These are phyloP conservation scores for Chlamydomonas sphaeroides DNA, from an alignment of 139 green algal species.

Conservation along the genomic window DNA sequence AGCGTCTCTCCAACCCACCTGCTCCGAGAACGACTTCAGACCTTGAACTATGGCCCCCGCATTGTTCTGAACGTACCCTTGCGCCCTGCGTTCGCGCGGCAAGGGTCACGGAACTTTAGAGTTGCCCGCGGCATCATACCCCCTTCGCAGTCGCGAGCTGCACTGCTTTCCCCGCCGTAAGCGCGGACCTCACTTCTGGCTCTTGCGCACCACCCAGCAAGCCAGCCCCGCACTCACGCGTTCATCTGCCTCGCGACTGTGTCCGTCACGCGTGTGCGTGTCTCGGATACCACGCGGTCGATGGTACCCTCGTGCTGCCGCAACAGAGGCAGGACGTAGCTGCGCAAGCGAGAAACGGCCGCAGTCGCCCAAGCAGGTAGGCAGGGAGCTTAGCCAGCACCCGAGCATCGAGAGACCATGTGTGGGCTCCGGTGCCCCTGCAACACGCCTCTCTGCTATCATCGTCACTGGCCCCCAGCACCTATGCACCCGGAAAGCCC, in stretches of 20 bases:
- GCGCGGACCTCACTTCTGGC: too few relatives aligned
- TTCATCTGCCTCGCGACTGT: constrained; percentile 1
- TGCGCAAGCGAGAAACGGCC: background rate
- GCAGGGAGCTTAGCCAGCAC: too few relatives aligned
- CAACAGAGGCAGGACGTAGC: constrained; percentile 22
- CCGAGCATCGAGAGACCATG: too few relatives aligned
- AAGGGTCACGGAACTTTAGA: background rate
- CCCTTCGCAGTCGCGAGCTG: too few relatives aligned
- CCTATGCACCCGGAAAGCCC: too few relatives aligned
- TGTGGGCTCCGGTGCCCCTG: too few relatives aligned
- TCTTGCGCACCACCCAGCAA: background rate
- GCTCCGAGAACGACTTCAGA: background rate
- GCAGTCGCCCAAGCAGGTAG: too few relatives aligned
- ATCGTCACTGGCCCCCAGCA: too few relatives aligned
- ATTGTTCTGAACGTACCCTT: constrained; percentile 28
- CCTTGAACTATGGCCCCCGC: background rate
- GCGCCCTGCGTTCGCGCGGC: background rate
- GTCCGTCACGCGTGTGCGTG: constrained; percentile 5
- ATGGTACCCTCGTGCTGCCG: constrained; percentile 22
- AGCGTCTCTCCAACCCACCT: too few relatives aligned
- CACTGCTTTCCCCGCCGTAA: too few relatives aligned
- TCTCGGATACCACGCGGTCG: constrained; percentile 7
- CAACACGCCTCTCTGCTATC: too few relatives aligned
- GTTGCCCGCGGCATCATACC: too few relatives aligned
- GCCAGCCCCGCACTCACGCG: constrained; percentile 4